Conservation (phyloP, 2,329 filamentous ascomycete species). For the Xylaria digitata region DNA sequence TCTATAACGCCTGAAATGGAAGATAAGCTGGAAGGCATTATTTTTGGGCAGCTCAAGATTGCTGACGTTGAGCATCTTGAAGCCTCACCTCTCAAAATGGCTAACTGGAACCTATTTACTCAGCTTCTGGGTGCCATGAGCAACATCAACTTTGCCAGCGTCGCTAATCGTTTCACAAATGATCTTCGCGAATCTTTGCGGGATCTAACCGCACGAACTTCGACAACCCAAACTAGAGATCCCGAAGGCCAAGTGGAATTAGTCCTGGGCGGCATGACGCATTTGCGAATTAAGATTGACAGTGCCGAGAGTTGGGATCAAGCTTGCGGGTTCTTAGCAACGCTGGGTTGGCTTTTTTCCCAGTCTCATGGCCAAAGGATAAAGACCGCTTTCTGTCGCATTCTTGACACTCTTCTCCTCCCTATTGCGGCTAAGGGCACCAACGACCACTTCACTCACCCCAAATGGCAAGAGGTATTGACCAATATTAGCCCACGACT, state of each 20-base stretch:
- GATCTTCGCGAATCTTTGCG: slow-evolving; percentile 84
- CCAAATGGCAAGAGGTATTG: slow-evolving; percentile 89
- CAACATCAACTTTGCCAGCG: slow-evolving; percentile 86
- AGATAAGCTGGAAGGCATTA: slow-evolving; percentile 92
- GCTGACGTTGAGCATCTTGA: slow-evolving; percentile 84
- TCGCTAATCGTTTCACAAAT: slow-evolving; percentile 82
- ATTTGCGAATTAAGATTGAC: slow-evolving; percentile 80
- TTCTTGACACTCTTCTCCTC: slow-evolving; percentile 86
- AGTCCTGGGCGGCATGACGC: slow-evolving; percentile 90
- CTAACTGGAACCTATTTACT: slow-evolving; percentile 96
- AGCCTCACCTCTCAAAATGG: slow-evolving; percentile 83
- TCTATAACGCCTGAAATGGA: slow-evolving; percentile 92
- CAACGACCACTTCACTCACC: slow-evolving; percentile 78
- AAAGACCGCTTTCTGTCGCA: slow-evolving; percentile 94
- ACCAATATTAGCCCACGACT: slow-evolving; percentile 81
- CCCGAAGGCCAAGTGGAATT: slow-evolving; percentile 86
- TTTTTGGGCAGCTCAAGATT: slow-evolving; percentile 93
- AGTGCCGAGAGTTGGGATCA: slow-evolving; percentile 83
- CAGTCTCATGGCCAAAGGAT: slow-evolving; percentile 88
- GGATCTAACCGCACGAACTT: slow-evolving; percentile 77
- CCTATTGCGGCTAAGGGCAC: slow-evolving; percentile 86
- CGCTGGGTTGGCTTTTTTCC: slow-evolving; percentile 83
- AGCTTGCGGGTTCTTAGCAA: slow-evolving; percentile 88
- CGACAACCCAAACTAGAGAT: slow-evolving; percentile 69
- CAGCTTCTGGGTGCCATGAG: slow-evolving; percentile 97